Evolutionary conservation across 2,329 filamentous ascomycete genomes (phyloP).

Genomic region (Escovopsis sp.): DNA sequence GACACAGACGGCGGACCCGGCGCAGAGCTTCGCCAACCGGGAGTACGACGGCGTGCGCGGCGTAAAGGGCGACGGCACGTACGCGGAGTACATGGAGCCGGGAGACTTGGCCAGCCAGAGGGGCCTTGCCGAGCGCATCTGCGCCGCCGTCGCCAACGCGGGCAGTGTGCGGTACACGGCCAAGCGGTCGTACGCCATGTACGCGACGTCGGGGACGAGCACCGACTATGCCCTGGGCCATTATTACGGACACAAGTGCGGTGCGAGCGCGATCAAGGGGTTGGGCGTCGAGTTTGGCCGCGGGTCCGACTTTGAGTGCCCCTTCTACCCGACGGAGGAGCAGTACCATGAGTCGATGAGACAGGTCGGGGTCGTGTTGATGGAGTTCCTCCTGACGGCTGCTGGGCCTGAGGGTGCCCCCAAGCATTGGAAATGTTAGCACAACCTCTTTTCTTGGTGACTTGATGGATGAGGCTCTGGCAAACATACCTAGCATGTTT

Average conservation of each 20-base stretch:
- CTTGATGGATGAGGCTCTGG: not conserved
- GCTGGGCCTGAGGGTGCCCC: constrained; percentile 9
- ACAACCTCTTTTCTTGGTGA: not conserved
- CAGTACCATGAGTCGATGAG: constrained; percentile 29
- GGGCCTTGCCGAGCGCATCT: constrained; percentile 20
- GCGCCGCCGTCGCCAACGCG: constrained; percentile 23
- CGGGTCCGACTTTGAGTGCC: constrained; percentile 12
- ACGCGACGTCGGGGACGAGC: constrained; percentile 30
- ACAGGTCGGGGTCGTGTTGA: constrained; percentile 31
- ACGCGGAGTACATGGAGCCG: constrained; percentile 30
- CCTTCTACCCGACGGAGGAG: constrained; percentile 30
- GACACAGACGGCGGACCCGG: constrained; percentile 28
- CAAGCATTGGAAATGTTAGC: constrained; percentile 1
- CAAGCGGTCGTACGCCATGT: constrained; percentile 25
- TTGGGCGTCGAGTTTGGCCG: constrained; percentile 34
- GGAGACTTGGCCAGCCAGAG: constrained; percentile 21
- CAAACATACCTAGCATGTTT: too few species aligned
- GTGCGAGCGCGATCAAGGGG: constrained; percentile 24
- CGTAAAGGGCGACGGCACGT: constrained; percentile 23
- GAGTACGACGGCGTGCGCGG: constrained; percentile 37
- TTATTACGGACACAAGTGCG: constrained; percentile 23
- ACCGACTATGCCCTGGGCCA: constrained; percentile 32
- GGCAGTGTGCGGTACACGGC: constrained; percentile 23
- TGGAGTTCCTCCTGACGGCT: constrained; percentile 27
- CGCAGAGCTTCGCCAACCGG: constrained; percentile 37